Conservation (phyloP, 176 grass and related monocot species). For the Aegilops umbellulata region DNA sequence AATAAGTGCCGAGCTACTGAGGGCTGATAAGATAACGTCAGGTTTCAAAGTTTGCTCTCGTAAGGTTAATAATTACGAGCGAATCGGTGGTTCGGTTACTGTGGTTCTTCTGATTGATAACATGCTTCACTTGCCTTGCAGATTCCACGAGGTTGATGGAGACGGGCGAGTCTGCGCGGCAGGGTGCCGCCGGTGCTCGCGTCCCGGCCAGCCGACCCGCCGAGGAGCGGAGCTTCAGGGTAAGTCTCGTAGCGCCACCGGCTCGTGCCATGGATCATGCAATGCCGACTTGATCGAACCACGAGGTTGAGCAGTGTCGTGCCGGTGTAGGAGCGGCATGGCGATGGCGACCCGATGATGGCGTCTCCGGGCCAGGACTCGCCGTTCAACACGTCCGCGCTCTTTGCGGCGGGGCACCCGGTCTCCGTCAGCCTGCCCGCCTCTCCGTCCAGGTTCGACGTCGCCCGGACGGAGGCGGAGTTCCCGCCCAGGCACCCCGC, state of each 20-base stretch:
- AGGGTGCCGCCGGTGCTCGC: background rate
- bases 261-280: background rate
- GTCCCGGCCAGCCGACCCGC: background rate
- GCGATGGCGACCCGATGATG: background rate
- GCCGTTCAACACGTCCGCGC: background rate
- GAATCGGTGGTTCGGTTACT: background rate
- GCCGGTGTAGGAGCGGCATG: conserved; percentile 31
- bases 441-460: conserved; percentile 48
- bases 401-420: conserved; percentile 27
- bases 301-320: conserved; percentile 11
- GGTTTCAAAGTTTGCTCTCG: background rate
- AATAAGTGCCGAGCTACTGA: background rate
- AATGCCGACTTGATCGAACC: background rate
- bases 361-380: background rate
- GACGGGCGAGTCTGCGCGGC: background rate
- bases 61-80: background rate
- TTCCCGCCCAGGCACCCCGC: background rate
- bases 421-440: conserved; percentile 80
- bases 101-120: background rate
- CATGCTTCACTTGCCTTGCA: background rate
- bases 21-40: background rate
- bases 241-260: conserved; percentile 8
- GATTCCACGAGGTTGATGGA: conserved; percentile 41
- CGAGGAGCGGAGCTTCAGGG: conserved; percentile 8
- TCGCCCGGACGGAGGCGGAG: background rate